Evolutionary conservation across 176 grass and related monocot genomes (phyloP).

Genomic region (Neostapfia colusana): DNA sequence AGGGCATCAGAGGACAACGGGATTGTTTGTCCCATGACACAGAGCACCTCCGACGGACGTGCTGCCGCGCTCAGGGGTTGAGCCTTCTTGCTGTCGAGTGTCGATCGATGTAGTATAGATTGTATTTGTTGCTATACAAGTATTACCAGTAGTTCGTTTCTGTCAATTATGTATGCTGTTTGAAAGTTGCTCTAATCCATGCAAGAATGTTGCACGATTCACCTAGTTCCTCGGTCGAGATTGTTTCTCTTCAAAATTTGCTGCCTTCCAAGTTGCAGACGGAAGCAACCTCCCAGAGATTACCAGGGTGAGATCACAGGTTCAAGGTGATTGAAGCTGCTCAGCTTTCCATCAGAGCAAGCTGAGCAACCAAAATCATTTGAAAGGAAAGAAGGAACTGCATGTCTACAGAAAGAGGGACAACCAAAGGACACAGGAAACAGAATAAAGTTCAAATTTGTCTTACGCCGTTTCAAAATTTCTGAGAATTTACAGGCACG

Average conservation of each 20-base stretch:
- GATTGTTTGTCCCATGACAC: too few relatives aligned
- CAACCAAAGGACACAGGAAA: neutral
- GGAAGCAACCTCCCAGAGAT: too few relatives aligned
- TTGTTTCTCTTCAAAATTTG: too few relatives aligned
- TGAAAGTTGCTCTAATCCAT: neutral
- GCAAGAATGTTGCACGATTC: too few relatives aligned
- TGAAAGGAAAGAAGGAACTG: neutral
- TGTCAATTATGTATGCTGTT: too few relatives aligned
- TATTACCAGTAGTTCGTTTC: neutral
- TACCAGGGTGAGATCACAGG: too few relatives aligned
- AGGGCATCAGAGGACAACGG: too few relatives aligned
- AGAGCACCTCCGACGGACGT: neutral
- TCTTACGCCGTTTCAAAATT: slow-evolving; percentile 48
- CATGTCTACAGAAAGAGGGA: neutral
- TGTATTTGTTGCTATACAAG: too few relatives aligned
- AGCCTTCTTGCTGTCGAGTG: too few relatives aligned
- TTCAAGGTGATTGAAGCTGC: neutral
- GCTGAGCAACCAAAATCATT: neutral
- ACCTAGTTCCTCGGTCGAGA: too few relatives aligned
- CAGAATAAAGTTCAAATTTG: slow-evolving; percentile 24
- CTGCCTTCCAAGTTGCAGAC: too few relatives aligned
- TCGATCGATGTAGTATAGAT: too few relatives aligned
- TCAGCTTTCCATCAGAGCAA: neutral
- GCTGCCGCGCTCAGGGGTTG: slow-evolving; percentile 11
- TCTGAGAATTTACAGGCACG: slow-evolving; percentile 56